Evolutionary conservation across 1,284 basidiomycete species (phyloP).

Genomic region (Gastroboletus turbinatus): DNA sequence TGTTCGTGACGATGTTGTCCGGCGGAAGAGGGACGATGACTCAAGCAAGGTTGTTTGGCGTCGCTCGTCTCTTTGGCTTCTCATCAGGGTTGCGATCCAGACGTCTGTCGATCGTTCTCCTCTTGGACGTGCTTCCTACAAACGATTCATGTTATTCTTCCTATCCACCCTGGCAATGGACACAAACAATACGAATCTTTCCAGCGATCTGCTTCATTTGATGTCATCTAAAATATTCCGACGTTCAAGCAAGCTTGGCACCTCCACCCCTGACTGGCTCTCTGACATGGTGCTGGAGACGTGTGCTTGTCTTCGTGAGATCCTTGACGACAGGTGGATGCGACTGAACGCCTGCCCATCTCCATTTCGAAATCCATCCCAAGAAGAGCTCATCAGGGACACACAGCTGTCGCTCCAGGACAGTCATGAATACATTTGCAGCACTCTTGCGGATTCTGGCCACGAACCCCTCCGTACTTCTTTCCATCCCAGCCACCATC

Average conservation of each 20-base stretch:
- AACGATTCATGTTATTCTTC: slow-evolving; percentile 46
- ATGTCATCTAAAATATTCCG: not conserved
- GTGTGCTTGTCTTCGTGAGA: not conserved
- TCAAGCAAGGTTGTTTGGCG: slow-evolving; percentile 25
- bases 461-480: not conserved
- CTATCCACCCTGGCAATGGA: slow-evolving; percentile 21
- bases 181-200: not conserved
- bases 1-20: slow-evolving; percentile 26
- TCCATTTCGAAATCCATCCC: slow-evolving; percentile 24
- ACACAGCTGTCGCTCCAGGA: slow-evolving; percentile 29
- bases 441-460: slow-evolving; percentile 1
- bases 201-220: not conserved
- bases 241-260: not conserved
- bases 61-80: slow-evolving; percentile 39
- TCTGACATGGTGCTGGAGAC: slow-evolving; percentile 4
- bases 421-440: slow-evolving; percentile 26
- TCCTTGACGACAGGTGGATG: slow-evolving; percentile 3
- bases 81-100: slow-evolving; percentile 41
- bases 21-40: too few species aligned
- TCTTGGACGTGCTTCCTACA: slow-evolving; percentile 38
- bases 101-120: slow-evolving; percentile 32
- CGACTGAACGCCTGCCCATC: not conserved
- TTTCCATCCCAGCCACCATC: slow-evolving; percentile 11
- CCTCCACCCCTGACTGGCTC: not conserved
- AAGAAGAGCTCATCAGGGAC: slow-evolving; percentile 27